Conservation (phyloP, 2,329 filamentous ascomycete species). For the Calonectria pseudoreteaudii region DNA sequence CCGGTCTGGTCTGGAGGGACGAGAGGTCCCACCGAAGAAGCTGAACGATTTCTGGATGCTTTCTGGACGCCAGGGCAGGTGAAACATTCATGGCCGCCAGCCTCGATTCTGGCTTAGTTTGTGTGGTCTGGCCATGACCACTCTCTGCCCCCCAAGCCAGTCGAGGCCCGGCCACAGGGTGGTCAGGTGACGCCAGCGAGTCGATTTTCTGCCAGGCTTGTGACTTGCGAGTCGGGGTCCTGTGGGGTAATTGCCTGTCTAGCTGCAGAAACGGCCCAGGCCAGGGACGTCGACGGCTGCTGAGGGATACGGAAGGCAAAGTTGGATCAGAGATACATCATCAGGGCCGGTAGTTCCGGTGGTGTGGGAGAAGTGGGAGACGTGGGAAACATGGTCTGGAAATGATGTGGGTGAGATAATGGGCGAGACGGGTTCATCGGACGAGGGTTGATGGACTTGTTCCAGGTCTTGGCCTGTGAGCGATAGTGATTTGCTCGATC, state of each 20-base stretch:
- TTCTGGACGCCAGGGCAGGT: constrained; percentile 7
- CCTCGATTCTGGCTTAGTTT: not conserved
- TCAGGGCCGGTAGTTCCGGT: constrained; percentile 28
- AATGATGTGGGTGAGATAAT: constrained; percentile 24
- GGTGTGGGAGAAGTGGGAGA: constrained; percentile 15
- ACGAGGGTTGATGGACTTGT: not conserved
- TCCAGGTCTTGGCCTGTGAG: not conserved
- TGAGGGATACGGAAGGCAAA: constrained; percentile 5
- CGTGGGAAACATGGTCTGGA: constrained; percentile 17
- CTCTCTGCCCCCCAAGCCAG: constrained; percentile 31
- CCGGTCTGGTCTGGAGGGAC: not conserved
- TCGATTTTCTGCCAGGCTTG: constrained; percentile 22
- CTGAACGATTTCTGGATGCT: not conserved
- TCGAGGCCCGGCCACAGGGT: constrained; percentile 1
- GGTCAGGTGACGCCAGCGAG: constrained; percentile 34
- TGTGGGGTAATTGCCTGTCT: constrained; percentile 14
- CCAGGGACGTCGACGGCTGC: not conserved
- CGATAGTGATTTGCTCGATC: not conserved
- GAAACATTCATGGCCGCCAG: constrained; percentile 14
- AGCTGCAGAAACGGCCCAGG: not conserved
- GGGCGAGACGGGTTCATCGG: constrained; percentile 4
- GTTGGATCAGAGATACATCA: constrained; percentile 20
- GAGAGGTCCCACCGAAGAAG: constrained; percentile 2
- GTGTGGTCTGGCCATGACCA: not conserved
- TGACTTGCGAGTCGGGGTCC: constrained; percentile 22